Evolutionary conservation across 257 asterid genomes (phyloP).

Genomic region (Thymus mandschuricus): DNA sequence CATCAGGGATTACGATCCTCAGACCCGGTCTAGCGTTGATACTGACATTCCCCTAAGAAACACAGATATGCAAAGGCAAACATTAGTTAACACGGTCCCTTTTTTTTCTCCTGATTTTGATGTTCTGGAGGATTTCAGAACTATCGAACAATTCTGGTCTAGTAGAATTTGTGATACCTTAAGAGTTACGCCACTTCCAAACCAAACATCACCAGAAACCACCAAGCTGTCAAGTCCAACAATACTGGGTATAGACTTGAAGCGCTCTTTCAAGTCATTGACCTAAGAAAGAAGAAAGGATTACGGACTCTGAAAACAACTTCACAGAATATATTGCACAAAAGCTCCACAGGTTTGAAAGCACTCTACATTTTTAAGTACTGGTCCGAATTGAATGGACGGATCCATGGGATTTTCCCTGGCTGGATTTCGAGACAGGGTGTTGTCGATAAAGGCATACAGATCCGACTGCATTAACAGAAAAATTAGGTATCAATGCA

Average conservation of each 20-base stretch:
- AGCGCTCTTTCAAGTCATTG: conserved; percentile 62
- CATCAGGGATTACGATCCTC: conserved; percentile 70
- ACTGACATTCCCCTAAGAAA: conserved; percentile 66
- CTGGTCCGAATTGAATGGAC: conserved; percentile 71
- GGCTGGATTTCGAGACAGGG: conserved; percentile 58
- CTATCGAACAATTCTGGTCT: conserved; percentile 17
- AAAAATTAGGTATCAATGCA: conserved; percentile 20
- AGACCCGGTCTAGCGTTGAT: conserved; percentile 55
- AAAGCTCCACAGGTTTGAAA: conserved; percentile 28
- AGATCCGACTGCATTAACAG: conserved; percentile 70
- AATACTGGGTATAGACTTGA: conserved; percentile 81
- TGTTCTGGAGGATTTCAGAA: neutral
- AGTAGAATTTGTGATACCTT: conserved; percentile 53
- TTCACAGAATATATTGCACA: conserved; percentile 2
- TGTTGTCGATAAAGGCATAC: conserved; percentile 65
- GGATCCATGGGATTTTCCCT: conserved; percentile 77
- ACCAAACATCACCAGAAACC: conserved; percentile 93
- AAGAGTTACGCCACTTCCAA: conserved; percentile 70
- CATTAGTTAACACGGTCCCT: neutral
- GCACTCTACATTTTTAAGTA: conserved; percentile 59
- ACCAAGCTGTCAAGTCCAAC: conserved; percentile 76
- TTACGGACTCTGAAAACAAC: conserved; percentile 26
- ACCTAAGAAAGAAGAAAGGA: conserved; percentile 47
- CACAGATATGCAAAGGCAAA: conserved; percentile 17
- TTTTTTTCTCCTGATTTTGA: neutral